Base-by-base conservation (phyloP, 345 rosid species). In the Brassica incana region DNA sequence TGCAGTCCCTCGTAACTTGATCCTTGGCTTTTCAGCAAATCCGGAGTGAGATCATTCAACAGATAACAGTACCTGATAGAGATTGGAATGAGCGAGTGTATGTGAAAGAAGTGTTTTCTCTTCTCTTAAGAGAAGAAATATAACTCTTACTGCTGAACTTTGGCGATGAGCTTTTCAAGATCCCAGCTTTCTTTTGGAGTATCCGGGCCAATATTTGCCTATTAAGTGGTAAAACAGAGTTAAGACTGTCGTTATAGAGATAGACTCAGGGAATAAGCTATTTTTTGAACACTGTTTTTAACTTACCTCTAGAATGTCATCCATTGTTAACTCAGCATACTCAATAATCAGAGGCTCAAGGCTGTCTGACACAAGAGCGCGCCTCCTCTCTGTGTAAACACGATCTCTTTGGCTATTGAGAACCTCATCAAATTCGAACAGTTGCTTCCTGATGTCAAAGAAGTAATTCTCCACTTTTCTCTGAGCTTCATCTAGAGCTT, bases 401-500 rank as follows among this genome's bases (percentile, higher is more conserved):
- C 97, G 97, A 77, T 92, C 99, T 85, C 99, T 91, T 82, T 95
- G 99, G 86, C 99, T 95, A 82, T 95, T 92, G 69, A 92, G 86
- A 59, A 95, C 99, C 77, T 95, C 99, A 69, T 95, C 99, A 80
- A 84, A 95, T 86, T 95, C 99, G 72, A 95, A 95, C 9, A 95
- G 78, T 75, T 92, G 97, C 86, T 95, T 95, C 72, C 97, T 80
- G 71, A 92, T 95, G 81, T 95, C 97, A 58, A 95, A 95, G 72
- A 95, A 95, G 82, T 95, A 95, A 74, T 89, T 95, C 82, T 95
- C 99, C 33, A 95, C 97, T 88, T 95, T 92, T 83, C 99, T 84
- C 85, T 92, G 97, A 82, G 99, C 98, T 87, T 95, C 97, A 84
- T 95, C 97, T 12, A 92, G 89, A 56, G 99, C 95, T 84, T 87